Conservation (phyloP, 441 rosid genomes). For the Erodium texanum region DNA sequence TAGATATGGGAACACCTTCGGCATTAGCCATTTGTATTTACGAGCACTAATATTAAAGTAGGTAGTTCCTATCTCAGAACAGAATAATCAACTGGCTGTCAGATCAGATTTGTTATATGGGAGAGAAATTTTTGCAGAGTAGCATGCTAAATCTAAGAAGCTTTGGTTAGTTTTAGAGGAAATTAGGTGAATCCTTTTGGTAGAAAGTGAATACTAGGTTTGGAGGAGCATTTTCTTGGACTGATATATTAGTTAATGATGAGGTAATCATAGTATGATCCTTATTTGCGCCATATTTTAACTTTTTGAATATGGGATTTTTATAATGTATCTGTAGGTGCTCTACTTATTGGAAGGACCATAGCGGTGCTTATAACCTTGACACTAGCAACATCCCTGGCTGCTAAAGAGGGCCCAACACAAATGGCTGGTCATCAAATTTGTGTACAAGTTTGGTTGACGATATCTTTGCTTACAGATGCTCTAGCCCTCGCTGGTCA, state of each 20-base stretch:
- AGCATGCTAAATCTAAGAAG: not conserved
- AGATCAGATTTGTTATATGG: not conserved
- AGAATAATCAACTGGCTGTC: not conserved
- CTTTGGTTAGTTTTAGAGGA: not conserved
- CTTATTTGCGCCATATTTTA: too few species aligned
- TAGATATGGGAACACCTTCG: not conserved
- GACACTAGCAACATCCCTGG: constrained; percentile 85
- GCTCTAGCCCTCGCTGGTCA: constrained; percentile 95
- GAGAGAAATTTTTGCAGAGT: not conserved
- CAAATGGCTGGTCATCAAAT: constrained; percentile 97
- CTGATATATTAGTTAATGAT: not conserved
- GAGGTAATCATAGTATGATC: too few species aligned
- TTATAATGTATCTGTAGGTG: constrained; percentile 40
- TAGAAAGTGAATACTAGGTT: not conserved
- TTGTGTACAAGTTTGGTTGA: constrained; percentile 81
- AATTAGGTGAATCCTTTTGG: not conserved
- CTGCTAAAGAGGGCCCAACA: constrained; percentile 73
- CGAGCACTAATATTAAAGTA: not conserved
- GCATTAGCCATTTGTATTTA: not conserved
- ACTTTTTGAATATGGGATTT: constrained; percentile 5
- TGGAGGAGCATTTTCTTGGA: not conserved
- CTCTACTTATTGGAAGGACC: constrained; percentile 88
- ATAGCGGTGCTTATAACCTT: constrained; percentile 65
- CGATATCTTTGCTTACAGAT: constrained; percentile 83
- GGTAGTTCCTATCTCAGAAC: not conserved